Percentiles rank a stretch among this genome's conserved stretches.
Evolutionary conservation across 805 yeast genomes (phyloP).

Genomic region (Nakazawaea ishiwadae): DNA sequence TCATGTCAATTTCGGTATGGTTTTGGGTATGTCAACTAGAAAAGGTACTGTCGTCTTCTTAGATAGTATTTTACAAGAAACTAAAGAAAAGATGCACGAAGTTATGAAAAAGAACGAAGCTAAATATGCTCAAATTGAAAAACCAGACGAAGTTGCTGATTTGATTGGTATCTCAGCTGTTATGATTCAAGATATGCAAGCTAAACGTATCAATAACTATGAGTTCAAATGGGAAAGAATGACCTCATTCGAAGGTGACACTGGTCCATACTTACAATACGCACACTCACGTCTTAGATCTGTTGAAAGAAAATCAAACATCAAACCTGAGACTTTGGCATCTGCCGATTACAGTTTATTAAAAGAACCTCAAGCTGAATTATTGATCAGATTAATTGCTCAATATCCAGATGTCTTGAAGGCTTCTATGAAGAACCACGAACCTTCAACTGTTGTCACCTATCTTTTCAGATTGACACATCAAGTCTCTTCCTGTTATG

Average conservation of each 20-base stretch:
- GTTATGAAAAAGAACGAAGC: conserved; percentile 91
- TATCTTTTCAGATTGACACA: conserved; percentile 90
- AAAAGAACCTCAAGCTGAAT: conserved; percentile 30
- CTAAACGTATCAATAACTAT: conserved; percentile 94
- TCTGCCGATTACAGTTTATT: conserved; percentile 25
- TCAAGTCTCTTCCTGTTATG: conserved; percentile 94
- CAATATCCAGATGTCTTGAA: conserved; percentile 89
- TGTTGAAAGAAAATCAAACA: conserved; percentile 78
- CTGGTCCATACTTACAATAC: conserved; percentile 97
- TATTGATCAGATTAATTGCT: conserved; percentile 71
- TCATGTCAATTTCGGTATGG: conserved; percentile 97
- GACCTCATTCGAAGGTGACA: conserved; percentile 98
- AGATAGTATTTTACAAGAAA: conserved; percentile 88
- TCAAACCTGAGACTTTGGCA: conserved; percentile 27
- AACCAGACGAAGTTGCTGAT: conserved; percentile 94
- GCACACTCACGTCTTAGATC: conserved; percentile 97
- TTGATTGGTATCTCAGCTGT: conserved; percentile 95
- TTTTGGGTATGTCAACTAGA: conserved; percentile 97
- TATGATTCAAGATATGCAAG: conserved; percentile 98
- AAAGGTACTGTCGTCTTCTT: conserved; percentile 98
- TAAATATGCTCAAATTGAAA: conserved; percentile 87
- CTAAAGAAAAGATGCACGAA: conserved; percentile 90
- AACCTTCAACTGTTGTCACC: conserved; percentile 92
- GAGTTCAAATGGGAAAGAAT: conserved; percentile 97
- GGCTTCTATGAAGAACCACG: conserved; percentile 77